Conservation (phyloP, 2,329 filamentous ascomycete genomes). For the Cyphellophora attinorum region DNA sequence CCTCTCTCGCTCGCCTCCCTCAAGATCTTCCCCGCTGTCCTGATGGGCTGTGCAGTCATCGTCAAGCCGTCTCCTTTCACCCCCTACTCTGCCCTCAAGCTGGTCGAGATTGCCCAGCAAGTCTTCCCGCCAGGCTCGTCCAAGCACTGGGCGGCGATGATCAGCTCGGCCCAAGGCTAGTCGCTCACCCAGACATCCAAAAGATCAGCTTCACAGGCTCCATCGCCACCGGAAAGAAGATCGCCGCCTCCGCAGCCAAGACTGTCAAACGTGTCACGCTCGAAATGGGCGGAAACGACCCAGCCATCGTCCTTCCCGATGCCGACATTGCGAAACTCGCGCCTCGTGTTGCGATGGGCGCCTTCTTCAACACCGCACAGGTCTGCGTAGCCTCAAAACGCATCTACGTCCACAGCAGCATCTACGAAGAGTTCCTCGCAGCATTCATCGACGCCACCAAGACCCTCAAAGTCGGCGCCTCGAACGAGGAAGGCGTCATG, state of each 20-base stretch:
- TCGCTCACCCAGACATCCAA: slow-evolving; percentile 46
- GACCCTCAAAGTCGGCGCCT: slow-evolving; percentile 18
- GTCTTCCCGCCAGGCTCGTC: slow-evolving; percentile 53
- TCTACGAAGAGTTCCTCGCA: slow-evolving; percentile 39
- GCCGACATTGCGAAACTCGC: slow-evolving; percentile 44
- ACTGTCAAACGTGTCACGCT: slow-evolving; percentile 53
- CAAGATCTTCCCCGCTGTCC: slow-evolving; percentile 41
- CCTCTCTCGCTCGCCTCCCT: slow-evolving; percentile 32
- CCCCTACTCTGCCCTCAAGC: slow-evolving; percentile 40
- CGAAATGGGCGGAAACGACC: slow-evolving; percentile 53
- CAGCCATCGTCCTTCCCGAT: slow-evolving; percentile 47
- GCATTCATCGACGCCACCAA: slow-evolving; percentile 32
- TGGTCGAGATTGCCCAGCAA: slow-evolving; percentile 47
- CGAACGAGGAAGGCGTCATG: slow-evolving; percentile 31
- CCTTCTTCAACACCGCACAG: slow-evolving; percentile 3
- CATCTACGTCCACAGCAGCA: slow-evolving; percentile 47
- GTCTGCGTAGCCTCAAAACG: slow-evolving; percentile 46
- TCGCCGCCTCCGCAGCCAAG: slow-evolving; percentile 44
- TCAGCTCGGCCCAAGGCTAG: slow-evolving; percentile 48
- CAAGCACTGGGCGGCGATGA: slow-evolving; percentile 52
- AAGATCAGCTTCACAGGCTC: slow-evolving; percentile 58
- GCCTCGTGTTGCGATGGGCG: slow-evolving; percentile 29
- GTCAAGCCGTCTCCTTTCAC: slow-evolving; percentile 52
- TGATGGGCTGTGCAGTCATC: slow-evolving; percentile 46
- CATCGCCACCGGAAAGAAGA: slow-evolving; percentile 48